These are phyloP conservation scores for Haberlea rhodopensis DNA, from an alignment of 257 asterid genomes.

Conservation along the genomic window DNA sequence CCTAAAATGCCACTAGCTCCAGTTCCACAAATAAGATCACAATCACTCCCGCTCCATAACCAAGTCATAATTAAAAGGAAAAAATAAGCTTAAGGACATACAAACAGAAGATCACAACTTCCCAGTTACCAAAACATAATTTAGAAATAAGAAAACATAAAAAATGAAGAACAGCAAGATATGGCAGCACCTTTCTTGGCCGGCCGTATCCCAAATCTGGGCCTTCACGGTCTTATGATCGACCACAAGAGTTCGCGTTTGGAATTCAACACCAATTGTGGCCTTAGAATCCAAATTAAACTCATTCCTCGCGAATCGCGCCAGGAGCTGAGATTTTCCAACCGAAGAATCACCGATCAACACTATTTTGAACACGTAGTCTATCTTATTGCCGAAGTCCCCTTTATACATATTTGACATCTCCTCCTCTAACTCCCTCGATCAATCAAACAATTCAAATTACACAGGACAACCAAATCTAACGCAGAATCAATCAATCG, in stretches of 20 bases:
- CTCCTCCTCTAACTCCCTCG: not conserved
- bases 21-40: not conserved
- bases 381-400: not conserved
- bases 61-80: too few relatives aligned
- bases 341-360: too few relatives aligned
- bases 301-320: too few relatives aligned
- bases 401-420: not conserved
- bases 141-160: not conserved
- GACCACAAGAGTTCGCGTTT: not conserved
- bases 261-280: too few relatives aligned
- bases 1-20: too few relatives aligned
- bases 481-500: not conserved
- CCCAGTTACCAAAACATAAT: not conserved
- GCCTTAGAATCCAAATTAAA: too few relatives aligned
- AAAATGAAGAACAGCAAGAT: too few relatives aligned
- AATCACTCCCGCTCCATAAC: not conserved
- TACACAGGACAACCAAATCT: too few relatives aligned
- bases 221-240: not conserved
- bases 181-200: not conserved
- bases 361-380: too few relatives aligned
- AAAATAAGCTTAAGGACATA: not conserved
- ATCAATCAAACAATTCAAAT: not conserved
- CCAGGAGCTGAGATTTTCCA: too few relatives aligned
- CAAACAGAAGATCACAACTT: not conserved
- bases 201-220: constrained; percentile 1